Conservation (phyloP, 2,329 filamentous ascomycete genomes). For the Zymoseptoria brevis region DNA sequence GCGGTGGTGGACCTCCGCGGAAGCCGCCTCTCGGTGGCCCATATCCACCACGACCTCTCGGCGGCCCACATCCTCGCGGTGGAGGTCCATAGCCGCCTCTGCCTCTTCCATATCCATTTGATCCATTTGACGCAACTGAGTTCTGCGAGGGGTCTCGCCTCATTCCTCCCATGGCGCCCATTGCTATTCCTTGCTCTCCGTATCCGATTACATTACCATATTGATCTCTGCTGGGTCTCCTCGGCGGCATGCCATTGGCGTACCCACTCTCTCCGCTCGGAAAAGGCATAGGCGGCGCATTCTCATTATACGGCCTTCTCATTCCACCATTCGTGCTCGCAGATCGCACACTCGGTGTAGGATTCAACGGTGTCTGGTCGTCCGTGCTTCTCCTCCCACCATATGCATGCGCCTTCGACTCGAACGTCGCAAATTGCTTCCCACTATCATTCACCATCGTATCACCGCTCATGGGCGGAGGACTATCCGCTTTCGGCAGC, state of each 20-base stretch:
- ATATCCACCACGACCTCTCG: slow-evolving; percentile 48
- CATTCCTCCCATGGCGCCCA: slow-evolving; percentile 29
- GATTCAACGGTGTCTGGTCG: slow-evolving; percentile 63
- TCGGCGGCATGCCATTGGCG: slow-evolving; percentile 24
- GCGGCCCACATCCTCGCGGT: slow-evolving; percentile 38
- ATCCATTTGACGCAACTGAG: slow-evolving; percentile 34
- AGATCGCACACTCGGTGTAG: slow-evolving; percentile 46
- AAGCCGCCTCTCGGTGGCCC: slow-evolving; percentile 32
- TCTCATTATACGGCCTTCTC: slow-evolving; percentile 31
- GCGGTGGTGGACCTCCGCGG: slow-evolving; percentile 33
- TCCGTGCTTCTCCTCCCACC: slow-evolving; percentile 43
- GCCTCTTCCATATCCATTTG: slow-evolving; percentile 27
- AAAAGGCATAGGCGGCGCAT: slow-evolving; percentile 31
- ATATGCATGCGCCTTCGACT: slow-evolving; percentile 34
- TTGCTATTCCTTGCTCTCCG: slow-evolving; percentile 22
- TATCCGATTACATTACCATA: slow-evolving; percentile 52
- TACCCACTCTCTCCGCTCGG: slow-evolving; percentile 22
- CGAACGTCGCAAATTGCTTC: slow-evolving; percentile 56
- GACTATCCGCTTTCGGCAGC: slow-evolving; percentile 46
- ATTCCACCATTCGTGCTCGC: slow-evolving; percentile 30
- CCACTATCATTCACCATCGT: slow-evolving; percentile 51
- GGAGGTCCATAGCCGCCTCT: slow-evolving; percentile 28
- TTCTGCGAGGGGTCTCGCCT: slow-evolving; percentile 42
- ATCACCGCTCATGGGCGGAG: slow-evolving; percentile 44
- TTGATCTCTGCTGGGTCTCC: slow-evolving; percentile 47